Percentiles rank a stretch among this genome's conserved stretches.
Conservation (phyloP, 495 filamentous ascomycete species). For the Tuber magnatum region DNA sequence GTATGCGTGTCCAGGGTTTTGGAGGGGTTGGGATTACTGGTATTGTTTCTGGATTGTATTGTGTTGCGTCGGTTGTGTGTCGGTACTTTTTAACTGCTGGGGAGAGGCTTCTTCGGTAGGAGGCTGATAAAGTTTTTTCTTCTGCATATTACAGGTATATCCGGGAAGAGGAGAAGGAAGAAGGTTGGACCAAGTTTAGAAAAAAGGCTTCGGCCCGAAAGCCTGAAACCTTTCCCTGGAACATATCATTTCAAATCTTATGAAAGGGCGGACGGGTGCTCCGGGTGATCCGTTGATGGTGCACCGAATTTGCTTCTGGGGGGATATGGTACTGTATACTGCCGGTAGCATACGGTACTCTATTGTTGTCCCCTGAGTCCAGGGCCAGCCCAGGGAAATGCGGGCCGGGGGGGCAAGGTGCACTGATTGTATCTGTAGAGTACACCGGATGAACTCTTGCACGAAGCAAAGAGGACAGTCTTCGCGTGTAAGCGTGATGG, state of each 20-base stretch:
- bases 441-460: background rate
- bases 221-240: background rate
- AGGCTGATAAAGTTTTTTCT: background rate
- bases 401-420: background rate
- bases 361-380: background rate
- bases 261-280: background rate
- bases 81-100: background rate
- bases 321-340: too few species aligned
- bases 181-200: background rate
- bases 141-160: background rate
- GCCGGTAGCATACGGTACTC: background rate
- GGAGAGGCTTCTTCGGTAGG: background rate
- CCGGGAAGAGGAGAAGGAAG: background rate
- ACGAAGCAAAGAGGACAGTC: background rate
- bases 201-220: background rate
- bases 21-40: background rate
- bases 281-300: background rate
- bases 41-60: background rate
- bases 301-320: background rate
- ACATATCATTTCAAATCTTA: background rate
- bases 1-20: background rate
- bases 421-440: background rate
- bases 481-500: background rate
- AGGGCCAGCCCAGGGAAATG: background rate
- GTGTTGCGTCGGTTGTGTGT: background rate